phyloP scores from a whole-genome alignment of 768 basidiomycete genomes.

The Phlebiopsis gigantea region DNA sequence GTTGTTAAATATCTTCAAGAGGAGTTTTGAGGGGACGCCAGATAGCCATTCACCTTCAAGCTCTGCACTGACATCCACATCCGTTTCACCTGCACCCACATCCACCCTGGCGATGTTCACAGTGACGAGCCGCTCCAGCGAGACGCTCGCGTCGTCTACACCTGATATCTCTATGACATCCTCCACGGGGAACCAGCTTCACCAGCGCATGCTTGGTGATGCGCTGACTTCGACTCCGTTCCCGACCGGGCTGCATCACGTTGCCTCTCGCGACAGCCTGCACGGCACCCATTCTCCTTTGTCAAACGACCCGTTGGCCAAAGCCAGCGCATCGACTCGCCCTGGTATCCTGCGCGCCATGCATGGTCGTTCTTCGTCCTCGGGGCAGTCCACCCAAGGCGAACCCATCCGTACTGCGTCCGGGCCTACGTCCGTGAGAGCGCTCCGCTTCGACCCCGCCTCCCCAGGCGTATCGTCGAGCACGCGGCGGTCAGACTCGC shows the following conservation, averaged over 20 bases:
- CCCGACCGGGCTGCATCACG: conserved; percentile 18
- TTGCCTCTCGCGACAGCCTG: conserved; percentile 21
- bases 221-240: conserved; percentile 5
- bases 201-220: conserved; percentile 19
- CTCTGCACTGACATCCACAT: conserved; percentile 19
- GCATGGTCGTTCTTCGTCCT: conserved; percentile 33
- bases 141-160: conserved; percentile 1
- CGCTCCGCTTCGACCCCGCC: conserved; percentile 26
- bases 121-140: conserved; percentile 12
- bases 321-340: conserved; percentile 28
- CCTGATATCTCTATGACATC: neutral
- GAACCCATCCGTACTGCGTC: conserved; percentile 5
- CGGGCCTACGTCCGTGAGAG: conserved; percentile 9
- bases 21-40: conserved; percentile 33
- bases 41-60: conserved; percentile 20
- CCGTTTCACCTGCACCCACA: conserved; percentile 17
- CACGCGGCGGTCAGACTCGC: conserved; percentile 6
- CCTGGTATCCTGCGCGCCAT: conserved; percentile 34
- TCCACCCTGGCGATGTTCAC: conserved; percentile 12
- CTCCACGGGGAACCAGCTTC: conserved; percentile 8
- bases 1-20: conserved; percentile 69
- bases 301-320: neutral
- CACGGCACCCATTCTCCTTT: neutral
- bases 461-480: conserved; percentile 16
- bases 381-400: conserved; percentile 23